These are phyloP conservation scores for Wallacemonas sp. DNA, from an alignment of 208 protist species.

Conservation along the genomic window DNA sequence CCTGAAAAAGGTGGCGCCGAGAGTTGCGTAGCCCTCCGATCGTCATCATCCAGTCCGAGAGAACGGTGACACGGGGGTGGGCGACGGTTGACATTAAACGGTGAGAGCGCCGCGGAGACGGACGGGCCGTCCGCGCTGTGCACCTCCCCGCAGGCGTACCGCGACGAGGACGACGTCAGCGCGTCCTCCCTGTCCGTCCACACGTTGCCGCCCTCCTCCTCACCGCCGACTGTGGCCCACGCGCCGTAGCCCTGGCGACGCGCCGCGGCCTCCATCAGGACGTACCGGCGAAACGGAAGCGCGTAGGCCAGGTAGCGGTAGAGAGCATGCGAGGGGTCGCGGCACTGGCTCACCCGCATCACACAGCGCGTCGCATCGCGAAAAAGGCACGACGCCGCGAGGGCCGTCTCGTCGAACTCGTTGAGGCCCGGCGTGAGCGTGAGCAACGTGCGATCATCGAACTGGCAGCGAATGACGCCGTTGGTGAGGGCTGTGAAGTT, in stretches of 20 bases:
- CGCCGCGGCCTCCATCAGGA: constrained; percentile 27
- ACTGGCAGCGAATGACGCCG: constrained; percentile 73
- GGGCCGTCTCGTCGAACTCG: constrained; percentile 53
- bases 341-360: constrained; percentile 63
- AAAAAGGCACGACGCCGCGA: constrained; percentile 62
- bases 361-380: constrained; percentile 68
- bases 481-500: constrained; percentile 83
- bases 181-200: no score
- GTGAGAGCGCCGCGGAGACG: no score
- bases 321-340: constrained; percentile 35
- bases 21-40: no score
- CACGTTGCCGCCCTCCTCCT: not conserved
- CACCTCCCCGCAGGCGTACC: not conserved
- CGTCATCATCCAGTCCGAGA: no score
- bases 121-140: not conserved
- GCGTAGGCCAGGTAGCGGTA: constrained; percentile 70
- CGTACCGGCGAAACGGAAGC: constrained; percentile 73
- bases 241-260: not conserved
- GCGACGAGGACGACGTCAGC: no score
- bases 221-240: not conserved
- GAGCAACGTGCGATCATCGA: constrained; percentile 82
- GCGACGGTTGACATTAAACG: not conserved
- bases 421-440: constrained; percentile 64
- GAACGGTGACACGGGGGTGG: not conserved
- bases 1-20: no score